phyloP scores from a whole-genome alignment of 2,329 filamentous ascomycete species.

The Dothidotthia symphoricarpi region DNA sequence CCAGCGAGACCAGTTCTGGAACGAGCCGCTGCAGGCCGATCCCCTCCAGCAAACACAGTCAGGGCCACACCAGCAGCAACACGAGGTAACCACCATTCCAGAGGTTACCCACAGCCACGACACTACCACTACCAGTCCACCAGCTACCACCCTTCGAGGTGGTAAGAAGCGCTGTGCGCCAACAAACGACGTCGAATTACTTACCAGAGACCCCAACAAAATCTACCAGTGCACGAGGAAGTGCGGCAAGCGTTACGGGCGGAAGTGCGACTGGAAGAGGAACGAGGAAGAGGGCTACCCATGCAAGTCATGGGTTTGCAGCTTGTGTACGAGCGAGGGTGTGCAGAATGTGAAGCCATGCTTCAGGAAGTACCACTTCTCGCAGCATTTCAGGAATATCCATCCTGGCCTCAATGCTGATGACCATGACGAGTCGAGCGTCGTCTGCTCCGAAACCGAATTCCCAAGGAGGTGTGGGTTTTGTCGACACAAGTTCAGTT shows the following conservation, averaged over 20 bases:
- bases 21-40: constrained; percentile 17
- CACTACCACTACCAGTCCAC: constrained; percentile 10
- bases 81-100: constrained; percentile 12
- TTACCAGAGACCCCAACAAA: constrained; percentile 35
- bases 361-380: constrained; percentile 40
- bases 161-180: constrained; percentile 39
- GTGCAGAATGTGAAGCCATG: constrained; percentile 39
- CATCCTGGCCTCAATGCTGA: constrained; percentile 33
- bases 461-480: constrained; percentile 40
- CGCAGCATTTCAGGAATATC: constrained; percentile 41
- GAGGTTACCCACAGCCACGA: constrained; percentile 20
- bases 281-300: constrained; percentile 42
- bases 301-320: constrained; percentile 37
- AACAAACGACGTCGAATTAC: constrained; percentile 29
- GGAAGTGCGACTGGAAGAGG: constrained; percentile 43
- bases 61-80: constrained; percentile 5
- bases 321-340: constrained; percentile 30
- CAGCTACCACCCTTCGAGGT: constrained; percentile 21
- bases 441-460: constrained; percentile 35
- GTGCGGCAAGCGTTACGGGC: constrained; percentile 40
- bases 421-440: constrained; percentile 33
- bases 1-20: constrained; percentile 24
- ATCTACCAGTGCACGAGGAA: constrained; percentile 42
- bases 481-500: constrained; percentile 35
- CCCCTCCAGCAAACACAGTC: constrained; percentile 12